These are phyloP conservation scores for Phytophthora pinifolia DNA, from an alignment of 352 stramenopile genomes.

Conservation along the genomic window DNA sequence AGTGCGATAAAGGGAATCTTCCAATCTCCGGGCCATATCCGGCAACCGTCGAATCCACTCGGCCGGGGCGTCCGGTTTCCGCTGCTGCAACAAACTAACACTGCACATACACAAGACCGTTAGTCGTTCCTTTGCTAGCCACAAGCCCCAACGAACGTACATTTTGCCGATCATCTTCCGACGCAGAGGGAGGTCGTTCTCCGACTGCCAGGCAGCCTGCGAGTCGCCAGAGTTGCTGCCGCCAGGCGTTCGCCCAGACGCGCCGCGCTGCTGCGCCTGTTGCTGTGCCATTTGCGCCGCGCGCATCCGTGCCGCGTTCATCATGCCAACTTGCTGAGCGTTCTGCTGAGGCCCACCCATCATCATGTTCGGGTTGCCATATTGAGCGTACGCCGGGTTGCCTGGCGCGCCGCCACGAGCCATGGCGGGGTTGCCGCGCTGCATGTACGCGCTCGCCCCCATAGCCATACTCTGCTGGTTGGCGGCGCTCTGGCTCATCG, in stretches of 20 bases:
- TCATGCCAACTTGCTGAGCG: constrained; percentile 35
- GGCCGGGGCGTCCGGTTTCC: constrained; percentile 95
- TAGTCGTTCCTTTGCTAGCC: too few relatives aligned
- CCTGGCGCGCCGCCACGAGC: constrained; percentile 39
- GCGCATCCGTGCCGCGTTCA: constrained; percentile 51
- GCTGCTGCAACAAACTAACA: constrained; percentile 95
- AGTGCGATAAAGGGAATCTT: constrained; percentile 96
- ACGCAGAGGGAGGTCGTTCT: constrained; percentile 83
- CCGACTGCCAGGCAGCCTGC: constrained; percentile 83
- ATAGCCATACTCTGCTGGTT: constrained; percentile 64
- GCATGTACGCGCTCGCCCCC: constrained; percentile 61
- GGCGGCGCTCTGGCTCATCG: constrained; percentile 67
- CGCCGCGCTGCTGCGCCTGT: constrained; percentile 54
- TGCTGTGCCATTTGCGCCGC: constrained; percentile 41
- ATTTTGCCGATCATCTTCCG: constrained; percentile 93
- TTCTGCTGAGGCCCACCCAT: constrained; percentile 37
- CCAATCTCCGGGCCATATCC: constrained; percentile 97
- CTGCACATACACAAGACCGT: too few relatives aligned
- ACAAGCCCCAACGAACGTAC: constrained; percentile 34
- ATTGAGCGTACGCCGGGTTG: constrained; percentile 52
- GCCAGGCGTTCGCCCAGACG: constrained; percentile 35
- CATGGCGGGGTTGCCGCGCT: constrained; percentile 62
- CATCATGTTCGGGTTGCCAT: constrained; percentile 76
- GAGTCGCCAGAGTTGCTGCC: constrained; percentile 38
- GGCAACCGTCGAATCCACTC: constrained; percentile 98